Percentiles rank a stretch among this genome's conserved stretches.
Evolutionary conservation across 257 asterid species (phyloP).

Genomic region (Datura wrightii): DNA sequence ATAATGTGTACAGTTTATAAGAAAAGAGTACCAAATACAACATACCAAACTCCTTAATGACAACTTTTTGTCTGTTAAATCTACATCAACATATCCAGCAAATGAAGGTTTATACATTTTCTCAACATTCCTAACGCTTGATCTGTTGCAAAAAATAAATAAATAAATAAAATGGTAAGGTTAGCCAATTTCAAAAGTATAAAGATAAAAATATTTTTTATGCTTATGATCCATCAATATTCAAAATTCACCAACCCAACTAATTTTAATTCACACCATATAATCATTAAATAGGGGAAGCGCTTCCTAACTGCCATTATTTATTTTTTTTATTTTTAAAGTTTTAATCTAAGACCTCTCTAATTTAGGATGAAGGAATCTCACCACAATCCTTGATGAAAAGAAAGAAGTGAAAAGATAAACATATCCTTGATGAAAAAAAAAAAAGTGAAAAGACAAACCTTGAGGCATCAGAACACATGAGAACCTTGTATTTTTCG

Average conservation of each 20-base stretch:
- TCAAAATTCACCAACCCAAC: not conserved
- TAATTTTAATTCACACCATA: not conserved
- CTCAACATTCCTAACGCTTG: not conserved
- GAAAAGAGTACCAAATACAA: not conserved
- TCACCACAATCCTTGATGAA: not conserved
- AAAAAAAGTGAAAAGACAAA: not conserved
- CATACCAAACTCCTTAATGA: not conserved
- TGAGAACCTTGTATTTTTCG: not conserved
- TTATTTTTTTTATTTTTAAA: not conserved
- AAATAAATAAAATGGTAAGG: not conserved
- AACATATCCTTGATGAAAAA: not conserved
- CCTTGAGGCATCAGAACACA: constrained; percentile 29
- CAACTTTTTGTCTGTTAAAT: not conserved
- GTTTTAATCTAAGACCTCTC: not conserved
- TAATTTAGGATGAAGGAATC: not conserved
- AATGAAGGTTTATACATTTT: constrained; percentile 5
- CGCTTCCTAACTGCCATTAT: not conserved
- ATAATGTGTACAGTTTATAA: not conserved
- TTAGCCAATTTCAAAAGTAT: not conserved
- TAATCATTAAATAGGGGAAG: not conserved
- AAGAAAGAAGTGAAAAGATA: not conserved
- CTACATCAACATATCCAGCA: not conserved
- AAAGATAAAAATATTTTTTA: not conserved
- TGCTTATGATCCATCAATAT: not conserved
- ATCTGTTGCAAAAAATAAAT: not conserved